Evolutionary conservation across 23 red algal genomes (phyloP), one percentile per base, ranked within the genome.

Genomic region (Gracilaria domingensis): DNA sequence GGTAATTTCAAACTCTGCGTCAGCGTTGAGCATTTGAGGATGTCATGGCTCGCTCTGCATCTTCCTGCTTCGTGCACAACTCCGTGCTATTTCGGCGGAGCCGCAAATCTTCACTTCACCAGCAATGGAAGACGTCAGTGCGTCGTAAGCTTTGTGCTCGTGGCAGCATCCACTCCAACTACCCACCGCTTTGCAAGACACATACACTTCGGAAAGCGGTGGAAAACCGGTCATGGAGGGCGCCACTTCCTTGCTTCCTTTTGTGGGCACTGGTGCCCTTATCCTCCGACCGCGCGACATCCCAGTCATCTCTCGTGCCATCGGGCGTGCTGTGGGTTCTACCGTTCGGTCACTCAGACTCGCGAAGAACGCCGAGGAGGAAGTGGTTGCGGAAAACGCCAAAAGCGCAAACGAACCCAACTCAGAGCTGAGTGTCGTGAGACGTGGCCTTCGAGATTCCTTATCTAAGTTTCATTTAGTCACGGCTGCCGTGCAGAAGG

Each of bases 391-490:
- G 20, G 76, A 90, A 62, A 75, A 74, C 64, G 38, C 50, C 25
- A 45, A 67, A 32, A 29, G 17, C 0, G 57, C 38, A 32, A 80
- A 66, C 30, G 36, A 62, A 20, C 29, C 39, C 18, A 42, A 64
- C 42, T 36, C 65, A 24, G 47, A 75, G 23, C 16, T 37, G 38
- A 13, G 54, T 2, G 44, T 51, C 8, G 51, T 85, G 20, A 47
- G 65, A 20, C 40, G 65, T n/a, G 84, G 67, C n/a, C 40, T 90
- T 9, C 87, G 73, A 20, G 73, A 80, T 23, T 90, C 75, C 17
- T 36, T 90, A 23, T 80, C 87, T 12, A 60, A 90, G 51, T 80
- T 90, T 81, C 57, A 80, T 51, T 69, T 57, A 25, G 39, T 90
- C 18, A 21, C 65, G 58, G 64, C 74, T 24, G 57, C 87, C 23